Evolutionary conservation across 2,329 filamentous ascomycete genomes (phyloP).

Genomic region (Ophiostoma piceae): DNA sequence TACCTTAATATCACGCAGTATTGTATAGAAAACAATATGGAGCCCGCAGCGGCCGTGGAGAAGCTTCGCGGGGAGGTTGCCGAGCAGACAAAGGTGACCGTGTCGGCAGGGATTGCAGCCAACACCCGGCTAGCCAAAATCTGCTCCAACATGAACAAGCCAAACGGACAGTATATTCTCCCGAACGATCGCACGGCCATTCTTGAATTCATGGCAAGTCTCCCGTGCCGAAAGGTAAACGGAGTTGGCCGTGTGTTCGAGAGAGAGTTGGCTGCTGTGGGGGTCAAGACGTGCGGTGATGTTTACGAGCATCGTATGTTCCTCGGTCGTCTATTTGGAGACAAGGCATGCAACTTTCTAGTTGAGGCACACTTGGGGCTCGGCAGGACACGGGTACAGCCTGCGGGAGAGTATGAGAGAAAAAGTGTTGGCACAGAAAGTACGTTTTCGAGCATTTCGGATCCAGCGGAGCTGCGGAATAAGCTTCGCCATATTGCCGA

Average conservation of each 20-base stretch:
- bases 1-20: slow-evolving; percentile 93
- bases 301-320: slow-evolving; percentile 72
- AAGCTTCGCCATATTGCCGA: slow-evolving; percentile 78
- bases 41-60: slow-evolving; percentile 66
- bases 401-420: slow-evolving; percentile 81
- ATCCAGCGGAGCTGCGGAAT: slow-evolving; percentile 61
- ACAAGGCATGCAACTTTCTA: slow-evolving; percentile 85
- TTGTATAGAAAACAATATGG: slow-evolving; percentile 62
- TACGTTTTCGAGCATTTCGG: slow-evolving; percentile 77
- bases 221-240: slow-evolving; percentile 87
- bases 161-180: slow-evolving; percentile 82
- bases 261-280: slow-evolving; percentile 80
- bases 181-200: slow-evolving; percentile 67
- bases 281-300: slow-evolving; percentile 82
- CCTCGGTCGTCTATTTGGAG: slow-evolving; percentile 74
- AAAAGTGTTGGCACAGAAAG: slow-evolving; percentile 93
- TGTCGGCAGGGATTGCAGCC: slow-evolving; percentile 89
- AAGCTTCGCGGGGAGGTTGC: slow-evolving; percentile 74
- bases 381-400: slow-evolving; percentile 77
- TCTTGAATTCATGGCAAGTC: slow-evolving; percentile 75
- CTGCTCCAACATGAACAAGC: slow-evolving; percentile 91
- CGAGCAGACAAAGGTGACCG: slow-evolving; percentile 72
- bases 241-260: slow-evolving; percentile 93
- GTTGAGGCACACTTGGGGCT: slow-evolving; percentile 79
- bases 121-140: slow-evolving; percentile 95